Evolutionary conservation across 768 basidiomycete genomes (phyloP), one percentile per base, ranked within the genome.

Genomic region (Lanmaoa rubissima): DNA sequence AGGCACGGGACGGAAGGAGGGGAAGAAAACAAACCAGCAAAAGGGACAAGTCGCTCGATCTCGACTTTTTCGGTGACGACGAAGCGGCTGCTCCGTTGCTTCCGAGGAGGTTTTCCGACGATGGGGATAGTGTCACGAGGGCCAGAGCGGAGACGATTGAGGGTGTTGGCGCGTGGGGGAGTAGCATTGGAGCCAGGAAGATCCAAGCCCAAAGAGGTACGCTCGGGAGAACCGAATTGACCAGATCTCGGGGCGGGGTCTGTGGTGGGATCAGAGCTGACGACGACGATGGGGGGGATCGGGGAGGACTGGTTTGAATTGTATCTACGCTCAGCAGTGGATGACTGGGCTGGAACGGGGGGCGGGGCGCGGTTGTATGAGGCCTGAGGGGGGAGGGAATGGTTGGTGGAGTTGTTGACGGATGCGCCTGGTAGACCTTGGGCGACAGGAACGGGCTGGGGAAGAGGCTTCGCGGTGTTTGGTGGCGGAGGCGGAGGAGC

Each of bases 121-220:
- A 96, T 91, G 43, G 96, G 94, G 56, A 98, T 98, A 43, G 93
- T 98, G 73, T 98, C 97, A 74, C 94, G 97, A 53, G 94, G 93
- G 17, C 85, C 85, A 42, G 86, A 82, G 57, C 91, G 83, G 52
- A 93, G 83, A 63, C 92, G 86, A 66, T 82, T 86, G 61, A 91
- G 76, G 12, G 89, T 78, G 42, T 80, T 83, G 40, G 83, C 78
- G 52, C 90, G 82, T 32, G 90, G 88, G 21, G 86, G 87, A 1
- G 80, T 80, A 11, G 78, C 74, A 67, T 72, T 78, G 17, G 66
- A 61, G 19, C 74, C 70, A 21, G 69, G 63, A 53, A 79, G 74
- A 71, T 85, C 85, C 45, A 80, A 63, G 38, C 75, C 75, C 39
- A 78, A 60, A 28, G 80, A 73, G 49, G 78, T 69, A 43, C 84